Evolutionary conservation across 2,329 filamentous ascomycete genomes (phyloP).

Genomic region (Fusarium hainanense): DNA sequence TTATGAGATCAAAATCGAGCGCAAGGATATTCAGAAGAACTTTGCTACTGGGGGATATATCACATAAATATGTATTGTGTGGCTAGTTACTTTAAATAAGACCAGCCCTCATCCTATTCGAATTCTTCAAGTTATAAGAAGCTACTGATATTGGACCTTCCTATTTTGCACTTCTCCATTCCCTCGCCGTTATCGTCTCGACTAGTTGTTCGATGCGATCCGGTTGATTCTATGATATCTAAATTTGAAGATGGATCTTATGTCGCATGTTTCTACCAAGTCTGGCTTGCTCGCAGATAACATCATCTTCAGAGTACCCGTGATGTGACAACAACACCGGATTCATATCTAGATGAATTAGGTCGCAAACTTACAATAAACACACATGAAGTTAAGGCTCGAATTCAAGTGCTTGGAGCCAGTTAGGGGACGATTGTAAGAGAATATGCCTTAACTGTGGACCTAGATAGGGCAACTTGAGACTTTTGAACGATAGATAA

Average conservation of each 20-base stretch:
- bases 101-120: background rate
- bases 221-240: background rate
- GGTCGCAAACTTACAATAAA: background rate
- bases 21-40: background rate
- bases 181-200: background rate
- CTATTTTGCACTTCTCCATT: background rate
- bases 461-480: background rate
- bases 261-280: background rate
- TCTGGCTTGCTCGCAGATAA: background rate
- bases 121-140: background rate
- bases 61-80: background rate
- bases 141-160: background rate
- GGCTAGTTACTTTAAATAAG: background rate
- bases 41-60: background rate
- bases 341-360: background rate
- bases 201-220: background rate
- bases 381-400: background rate
- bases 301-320: background rate
- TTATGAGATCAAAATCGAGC: background rate
- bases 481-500: background rate
- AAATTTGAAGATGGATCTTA: background rate
- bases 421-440: background rate
- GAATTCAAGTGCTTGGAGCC: background rate
- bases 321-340: background rate
- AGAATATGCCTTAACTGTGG: background rate